A percentile compares a stretch with the other conserved stretches of the same genome.
Conservation (phyloP, 345 rosid genomes). For the Bretschneidera sinensis region DNA sequence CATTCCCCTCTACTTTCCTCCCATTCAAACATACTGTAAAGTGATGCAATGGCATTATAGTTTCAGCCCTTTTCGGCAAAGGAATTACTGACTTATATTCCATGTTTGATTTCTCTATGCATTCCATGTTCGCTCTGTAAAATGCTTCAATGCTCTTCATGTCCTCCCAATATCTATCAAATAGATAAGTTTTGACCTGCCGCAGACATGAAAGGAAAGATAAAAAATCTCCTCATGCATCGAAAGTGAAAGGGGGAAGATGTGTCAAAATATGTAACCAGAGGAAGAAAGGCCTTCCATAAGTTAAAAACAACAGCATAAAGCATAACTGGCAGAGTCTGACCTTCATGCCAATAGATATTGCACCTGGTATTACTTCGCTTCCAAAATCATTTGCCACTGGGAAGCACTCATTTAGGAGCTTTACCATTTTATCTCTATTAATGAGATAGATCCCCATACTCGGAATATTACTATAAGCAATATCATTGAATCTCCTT, state of each 20-base stretch:
- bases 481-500: conserved; percentile 12
- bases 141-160: conserved; percentile 60
- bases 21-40: too few relatives aligned
- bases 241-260: too few relatives aligned
- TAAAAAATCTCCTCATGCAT: too few relatives aligned
- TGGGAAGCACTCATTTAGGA: conserved; percentile 45
- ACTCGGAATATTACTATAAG: conserved; percentile 27
- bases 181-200: conserved; percentile 62
- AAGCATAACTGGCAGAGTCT: neutral
- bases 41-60: too few relatives aligned
- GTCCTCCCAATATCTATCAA: conserved; percentile 81
- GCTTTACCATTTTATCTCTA: conserved; percentile 49
- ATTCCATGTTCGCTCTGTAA: conserved; percentile 75
- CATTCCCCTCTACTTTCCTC: too few relatives aligned
- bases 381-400: conserved; percentile 51
- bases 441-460: conserved; percentile 73
- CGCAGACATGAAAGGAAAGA: too few relatives aligned
- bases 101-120: too few relatives aligned
- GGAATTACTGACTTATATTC: too few relatives aligned
- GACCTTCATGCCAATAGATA: conserved; percentile 75
- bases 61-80: too few relatives aligned
- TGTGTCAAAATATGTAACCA: conserved; percentile 1
- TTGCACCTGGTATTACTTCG: conserved; percentile 59
- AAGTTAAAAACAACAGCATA: too few relatives aligned
- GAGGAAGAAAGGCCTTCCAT: neutral